Conservation (phyloP, 2,329 filamentous ascomycete genomes). For the Alternaria angustiovoidea region DNA sequence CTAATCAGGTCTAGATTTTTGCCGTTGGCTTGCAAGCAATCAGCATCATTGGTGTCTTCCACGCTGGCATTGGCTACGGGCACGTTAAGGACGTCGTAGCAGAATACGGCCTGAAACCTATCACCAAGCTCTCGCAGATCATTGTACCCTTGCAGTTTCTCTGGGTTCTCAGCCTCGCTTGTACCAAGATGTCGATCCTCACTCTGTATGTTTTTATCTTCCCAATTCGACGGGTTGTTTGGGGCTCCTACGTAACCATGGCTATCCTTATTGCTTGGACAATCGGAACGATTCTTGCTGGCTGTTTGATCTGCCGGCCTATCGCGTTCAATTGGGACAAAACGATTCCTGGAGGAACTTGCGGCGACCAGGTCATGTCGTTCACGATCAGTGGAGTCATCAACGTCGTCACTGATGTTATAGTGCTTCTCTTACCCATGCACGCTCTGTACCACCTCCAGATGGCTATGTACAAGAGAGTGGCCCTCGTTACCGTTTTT, state of each 20-base stretch:
- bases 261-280: neutral
- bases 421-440: conserved; percentile 5
- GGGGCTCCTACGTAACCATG: conserved; percentile 3
- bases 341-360: conserved; percentile 26
- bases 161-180: conserved; percentile 3
- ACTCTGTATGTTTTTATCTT: neutral
- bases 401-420: neutral
- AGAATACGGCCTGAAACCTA: neutral
- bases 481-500: neutral
- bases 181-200: conserved; percentile 2
- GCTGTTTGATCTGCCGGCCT: neutral
- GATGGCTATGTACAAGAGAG: conserved; percentile 4
- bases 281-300: conserved; percentile 3
- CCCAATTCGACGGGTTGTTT: conserved; percentile 1
- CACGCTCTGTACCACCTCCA: conserved; percentile 1
- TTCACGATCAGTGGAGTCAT: conserved; percentile 3
- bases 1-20: neutral
- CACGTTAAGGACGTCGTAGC: neutral
- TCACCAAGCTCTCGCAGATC: conserved; percentile 3
- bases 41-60: neutral
- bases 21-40: neutral
- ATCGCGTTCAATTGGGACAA: conserved; percentile 35
- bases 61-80: conserved; percentile 6
- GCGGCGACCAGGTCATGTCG: conserved; percentile 7
- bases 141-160: conserved; percentile 3